Percentiles rank a stretch among this genome's conserved stretches.
These are phyloP conservation scores for Fomitiporia mediterranea DNA, from an alignment of 1,284 basidiomycete species.

Conservation along the genomic window DNA sequence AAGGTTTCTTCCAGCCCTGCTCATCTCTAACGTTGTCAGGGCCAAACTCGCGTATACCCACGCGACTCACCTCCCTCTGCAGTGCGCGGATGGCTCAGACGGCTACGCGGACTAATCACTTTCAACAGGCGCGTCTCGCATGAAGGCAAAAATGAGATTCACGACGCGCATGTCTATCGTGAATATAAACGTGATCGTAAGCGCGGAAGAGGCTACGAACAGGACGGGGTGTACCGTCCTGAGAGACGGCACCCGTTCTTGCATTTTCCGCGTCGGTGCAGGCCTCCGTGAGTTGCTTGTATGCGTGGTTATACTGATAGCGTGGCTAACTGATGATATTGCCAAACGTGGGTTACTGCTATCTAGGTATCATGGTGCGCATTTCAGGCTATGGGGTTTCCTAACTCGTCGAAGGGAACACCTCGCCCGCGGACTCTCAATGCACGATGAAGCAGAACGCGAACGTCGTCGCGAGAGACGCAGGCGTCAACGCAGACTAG, in stretches of 20 bases:
- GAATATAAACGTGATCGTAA: constrained; percentile 2
- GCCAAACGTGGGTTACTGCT: too few relatives aligned
- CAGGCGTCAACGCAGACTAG: constrained; percentile 4
- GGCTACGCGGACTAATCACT: constrained; percentile 11
- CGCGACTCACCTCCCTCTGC: constrained; percentile 13
- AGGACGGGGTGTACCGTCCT: neutral
- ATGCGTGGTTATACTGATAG: neutral
- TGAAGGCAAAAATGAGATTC: constrained; percentile 15
- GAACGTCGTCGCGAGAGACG: constrained; percentile 17
- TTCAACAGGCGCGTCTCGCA: constrained; percentile 3
- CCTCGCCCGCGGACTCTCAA: constrained; percentile 5
- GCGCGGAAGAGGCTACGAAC: constrained; percentile 1
- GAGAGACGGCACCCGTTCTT: constrained; percentile 13
- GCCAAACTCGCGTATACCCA: constrained; percentile 2
- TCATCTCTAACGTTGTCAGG: neutral
- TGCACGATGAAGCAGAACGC: constrained; percentile 13
- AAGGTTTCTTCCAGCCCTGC: neutral
- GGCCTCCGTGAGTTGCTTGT: constrained; percentile 9
- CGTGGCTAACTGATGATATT: too few relatives aligned
- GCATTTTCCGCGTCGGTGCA: constrained; percentile 16
- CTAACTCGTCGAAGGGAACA: constrained; percentile 13
- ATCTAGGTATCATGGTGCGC: constrained; percentile 19
- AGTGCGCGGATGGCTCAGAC: constrained; percentile 17
- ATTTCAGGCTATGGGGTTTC: constrained; percentile 17
- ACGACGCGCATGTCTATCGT: constrained; percentile 14